Conservation (phyloP, 2,329 filamentous ascomycete genomes). For the Xylariaceae sp. region DNA sequence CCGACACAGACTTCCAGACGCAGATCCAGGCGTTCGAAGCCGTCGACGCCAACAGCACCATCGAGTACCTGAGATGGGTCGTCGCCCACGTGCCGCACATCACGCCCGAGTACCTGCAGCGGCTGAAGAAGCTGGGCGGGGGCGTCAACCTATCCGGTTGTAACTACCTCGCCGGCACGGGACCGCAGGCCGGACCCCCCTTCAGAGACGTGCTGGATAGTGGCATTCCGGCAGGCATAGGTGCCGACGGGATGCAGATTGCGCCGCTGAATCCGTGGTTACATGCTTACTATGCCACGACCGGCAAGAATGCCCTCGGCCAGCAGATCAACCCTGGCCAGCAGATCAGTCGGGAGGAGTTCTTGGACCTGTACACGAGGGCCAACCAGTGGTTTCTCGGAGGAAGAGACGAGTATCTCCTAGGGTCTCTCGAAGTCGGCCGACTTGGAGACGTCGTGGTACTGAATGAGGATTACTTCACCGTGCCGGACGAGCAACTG, state of each 20-base stretch:
- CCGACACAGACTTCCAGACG: conserved; percentile 18
- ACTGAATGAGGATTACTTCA: conserved; percentile 26
- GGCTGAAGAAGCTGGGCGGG: conserved; percentile 24
- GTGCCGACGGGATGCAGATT: conserved; percentile 28
- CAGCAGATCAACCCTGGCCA: conserved; percentile 25
- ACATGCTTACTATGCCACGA: conserved; percentile 27
- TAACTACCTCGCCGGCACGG: conserved; percentile 23
- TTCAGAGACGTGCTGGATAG: conserved; percentile 27
- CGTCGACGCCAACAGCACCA: conserved; percentile 14
- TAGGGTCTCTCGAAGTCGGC: conserved; percentile 24
- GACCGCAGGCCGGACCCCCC: conserved; percentile 25
- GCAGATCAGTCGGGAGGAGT: conserved; percentile 20
- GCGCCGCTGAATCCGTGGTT: conserved; percentile 28
- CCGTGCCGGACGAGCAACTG: conserved; percentile 22
- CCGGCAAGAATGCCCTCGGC: conserved; percentile 25
- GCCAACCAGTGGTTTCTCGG: conserved; percentile 28
- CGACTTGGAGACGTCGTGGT: conserved; percentile 26
- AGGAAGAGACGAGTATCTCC: conserved; percentile 21
- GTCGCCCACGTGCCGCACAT: conserved; percentile 28
- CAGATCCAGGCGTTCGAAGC: conserved; percentile 25
- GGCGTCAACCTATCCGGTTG: conserved; percentile 28
- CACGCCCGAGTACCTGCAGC: conserved; percentile 21
- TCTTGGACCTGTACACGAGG: conserved; percentile 23
- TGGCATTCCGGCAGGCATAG: conserved; percentile 25
- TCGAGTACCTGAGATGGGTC: conserved; percentile 25